Evolutionary conservation across 441 rosid genomes (phyloP).

Genomic region (Erysimum pusillum): DNA sequence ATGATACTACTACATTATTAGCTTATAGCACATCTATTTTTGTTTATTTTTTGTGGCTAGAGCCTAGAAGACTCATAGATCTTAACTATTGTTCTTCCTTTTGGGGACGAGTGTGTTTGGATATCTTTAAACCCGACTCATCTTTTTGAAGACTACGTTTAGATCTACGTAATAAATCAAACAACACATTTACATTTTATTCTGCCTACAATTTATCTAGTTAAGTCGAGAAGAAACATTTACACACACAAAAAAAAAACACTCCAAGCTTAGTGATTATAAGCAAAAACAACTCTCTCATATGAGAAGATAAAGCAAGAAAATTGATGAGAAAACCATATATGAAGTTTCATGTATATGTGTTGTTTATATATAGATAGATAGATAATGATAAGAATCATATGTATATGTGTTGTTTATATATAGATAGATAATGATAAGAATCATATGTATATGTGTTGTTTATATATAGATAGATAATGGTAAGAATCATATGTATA

Average conservation of each 20-base stretch:
- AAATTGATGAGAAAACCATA: conserved; percentile 3
- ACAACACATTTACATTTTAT: not conserved
- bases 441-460: conserved; percentile 7
- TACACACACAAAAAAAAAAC: not conserved
- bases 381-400: too few species aligned
- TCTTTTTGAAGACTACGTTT: conserved; percentile 1
- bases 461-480: not conserved
- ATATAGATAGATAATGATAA: conserved; percentile 2
- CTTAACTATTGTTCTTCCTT: conserved; percentile 13
- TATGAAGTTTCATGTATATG: conserved; percentile 3
- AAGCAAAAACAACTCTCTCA: not conserved
- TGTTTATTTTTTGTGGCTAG: conserved; percentile 10
- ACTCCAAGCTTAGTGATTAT: not conserved
- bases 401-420: not conserved
- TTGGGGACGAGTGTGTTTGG: conserved; percentile 22
- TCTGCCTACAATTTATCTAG: not conserved
- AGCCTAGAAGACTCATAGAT: conserved; percentile 15
- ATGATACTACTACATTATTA: conserved; percentile 25
- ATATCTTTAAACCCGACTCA: conserved; percentile 3
- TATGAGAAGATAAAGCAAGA: not conserved
- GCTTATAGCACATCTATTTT: not conserved
- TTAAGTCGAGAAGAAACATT: not conserved
- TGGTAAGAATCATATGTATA: not conserved
- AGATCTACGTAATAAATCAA: not conserved
- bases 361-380: too few species aligned